phyloP scores from a whole-genome alignment of 345 rosid species.

The Microthlaspi erraticum region DNA sequence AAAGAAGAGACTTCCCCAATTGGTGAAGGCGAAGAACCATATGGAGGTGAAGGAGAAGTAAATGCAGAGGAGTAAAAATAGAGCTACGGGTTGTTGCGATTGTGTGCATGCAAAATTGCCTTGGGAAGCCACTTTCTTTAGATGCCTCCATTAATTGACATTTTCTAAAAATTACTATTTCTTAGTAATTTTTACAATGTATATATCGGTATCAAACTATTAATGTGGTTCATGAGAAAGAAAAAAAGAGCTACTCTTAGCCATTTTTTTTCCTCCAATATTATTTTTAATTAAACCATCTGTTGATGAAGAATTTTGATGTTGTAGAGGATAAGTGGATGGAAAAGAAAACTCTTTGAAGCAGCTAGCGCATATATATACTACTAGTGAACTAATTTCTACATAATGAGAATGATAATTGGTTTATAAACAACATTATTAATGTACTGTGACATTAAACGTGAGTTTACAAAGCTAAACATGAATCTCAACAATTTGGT shows the following conservation, averaged over 20 bases:
- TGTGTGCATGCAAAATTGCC: slow-evolving; percentile 21
- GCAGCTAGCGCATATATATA: neutral
- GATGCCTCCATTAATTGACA: too few relatives aligned
- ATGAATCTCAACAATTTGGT: slow-evolving; percentile 41
- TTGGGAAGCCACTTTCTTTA: slow-evolving; percentile 23
- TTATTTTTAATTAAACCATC: too few relatives aligned
- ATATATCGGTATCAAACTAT: too few relatives aligned
- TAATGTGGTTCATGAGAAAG: too few relatives aligned
- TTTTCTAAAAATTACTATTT: too few relatives aligned
- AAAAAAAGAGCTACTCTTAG: too few relatives aligned
- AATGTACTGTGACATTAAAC: slow-evolving; percentile 29
- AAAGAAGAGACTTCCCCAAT: slow-evolving; percentile 23
- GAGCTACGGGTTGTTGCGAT: slow-evolving; percentile 18
- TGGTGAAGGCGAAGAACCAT: slow-evolving; percentile 15
- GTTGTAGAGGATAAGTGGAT: neutral
- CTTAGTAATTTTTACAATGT: too few relatives aligned
- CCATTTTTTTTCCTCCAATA: too few relatives aligned
- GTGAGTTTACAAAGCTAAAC: slow-evolving; percentile 42
- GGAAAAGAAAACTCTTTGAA: neutral
- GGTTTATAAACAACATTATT: slow-evolving; percentile 35
- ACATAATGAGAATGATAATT: neutral
- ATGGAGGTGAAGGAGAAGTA: slow-evolving; percentile 9
- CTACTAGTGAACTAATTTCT: slow-evolving; percentile 25
- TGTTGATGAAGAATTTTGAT: too few relatives aligned
- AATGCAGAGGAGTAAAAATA: slow-evolving; percentile 5